Conservation (phyloP, 116 monocot genomes). For the Phalaenopsis hybrid region DNA sequence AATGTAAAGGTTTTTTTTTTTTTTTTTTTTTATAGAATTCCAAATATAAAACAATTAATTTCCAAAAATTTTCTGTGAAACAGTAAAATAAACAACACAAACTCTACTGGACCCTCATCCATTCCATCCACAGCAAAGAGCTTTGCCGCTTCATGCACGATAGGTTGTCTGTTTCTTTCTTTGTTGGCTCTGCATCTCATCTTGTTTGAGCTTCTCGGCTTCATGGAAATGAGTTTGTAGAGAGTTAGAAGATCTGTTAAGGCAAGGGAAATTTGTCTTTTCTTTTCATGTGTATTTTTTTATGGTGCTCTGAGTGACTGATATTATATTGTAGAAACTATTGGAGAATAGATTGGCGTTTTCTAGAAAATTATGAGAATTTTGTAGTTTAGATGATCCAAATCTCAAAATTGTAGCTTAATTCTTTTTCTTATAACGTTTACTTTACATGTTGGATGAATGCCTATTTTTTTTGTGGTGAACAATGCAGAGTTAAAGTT, state of each 20-base stretch:
- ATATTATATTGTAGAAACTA: background rate
- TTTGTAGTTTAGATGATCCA: background rate
- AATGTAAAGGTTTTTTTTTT: background rate
- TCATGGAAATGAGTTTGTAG: background rate
- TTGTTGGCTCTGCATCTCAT: constrained; percentile 8
- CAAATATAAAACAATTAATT: background rate
- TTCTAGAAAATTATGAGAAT: background rate
- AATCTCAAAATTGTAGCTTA: background rate
- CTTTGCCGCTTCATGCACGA: background rate
- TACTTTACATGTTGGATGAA: too few relatives aligned
- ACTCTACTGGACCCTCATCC: constrained; percentile 23
- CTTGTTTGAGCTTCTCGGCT: background rate
- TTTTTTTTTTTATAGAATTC: background rate
- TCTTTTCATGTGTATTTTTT: too few relatives aligned
- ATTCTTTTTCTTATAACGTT: background rate
- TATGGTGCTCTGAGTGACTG: background rate
- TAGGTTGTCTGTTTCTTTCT: constrained; percentile 9
- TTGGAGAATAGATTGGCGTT: background rate
- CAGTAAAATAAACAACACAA: constrained; percentile 40
- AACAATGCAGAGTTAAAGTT: too few relatives aligned
- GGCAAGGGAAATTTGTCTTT: too few relatives aligned
- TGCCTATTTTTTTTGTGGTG: too few relatives aligned
- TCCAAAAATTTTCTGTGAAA: background rate
- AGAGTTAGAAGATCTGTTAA: too few relatives aligned
- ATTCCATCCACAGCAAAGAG: constrained; percentile 16